Percentiles rank a stretch among this genome's conserved stretches.
Evolutionary conservation across 345 rosid genomes (phyloP).

Genomic region (Gossypium turneri): DNA sequence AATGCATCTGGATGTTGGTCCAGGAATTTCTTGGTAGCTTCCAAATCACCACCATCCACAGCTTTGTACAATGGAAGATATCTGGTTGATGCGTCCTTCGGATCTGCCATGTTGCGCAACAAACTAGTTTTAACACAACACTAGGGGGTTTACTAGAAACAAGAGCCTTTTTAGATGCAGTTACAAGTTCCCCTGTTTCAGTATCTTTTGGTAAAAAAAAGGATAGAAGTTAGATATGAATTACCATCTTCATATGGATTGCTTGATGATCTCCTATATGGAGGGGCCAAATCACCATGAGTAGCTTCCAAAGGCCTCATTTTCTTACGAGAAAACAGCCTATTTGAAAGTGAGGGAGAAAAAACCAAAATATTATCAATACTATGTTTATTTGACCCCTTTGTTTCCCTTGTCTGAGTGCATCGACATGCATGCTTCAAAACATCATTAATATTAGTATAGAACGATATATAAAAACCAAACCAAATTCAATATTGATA

Average conservation of each 20-base stretch:
- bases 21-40: constrained; percentile 40
- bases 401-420: too few species aligned
- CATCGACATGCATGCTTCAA: not conserved
- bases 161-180: too few species aligned
- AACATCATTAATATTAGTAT: not conserved
- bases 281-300: not conserved
- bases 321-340: not conserved
- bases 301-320: constrained; percentile 8
- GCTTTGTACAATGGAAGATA: constrained; percentile 45
- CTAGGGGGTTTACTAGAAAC: not conserved
- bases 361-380: not conserved
- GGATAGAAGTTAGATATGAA: not conserved
- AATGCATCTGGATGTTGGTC: constrained; percentile 30
- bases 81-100: constrained; percentile 17
- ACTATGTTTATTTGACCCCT: not conserved
- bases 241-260: not conserved
- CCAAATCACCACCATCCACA: constrained; percentile 55
- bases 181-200: too few species aligned
- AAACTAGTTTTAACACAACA: not conserved
- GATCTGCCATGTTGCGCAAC: not conserved
- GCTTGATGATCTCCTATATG: not conserved
- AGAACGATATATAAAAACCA: not conserved
- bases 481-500: not conserved
- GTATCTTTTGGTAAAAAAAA: too few species aligned
- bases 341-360: not conserved